Evolutionary conservation across 1,284 basidiomycete species (phyloP), one percentile per base, ranked within the genome.

Genomic region (Rhodotorula sp.): DNA sequence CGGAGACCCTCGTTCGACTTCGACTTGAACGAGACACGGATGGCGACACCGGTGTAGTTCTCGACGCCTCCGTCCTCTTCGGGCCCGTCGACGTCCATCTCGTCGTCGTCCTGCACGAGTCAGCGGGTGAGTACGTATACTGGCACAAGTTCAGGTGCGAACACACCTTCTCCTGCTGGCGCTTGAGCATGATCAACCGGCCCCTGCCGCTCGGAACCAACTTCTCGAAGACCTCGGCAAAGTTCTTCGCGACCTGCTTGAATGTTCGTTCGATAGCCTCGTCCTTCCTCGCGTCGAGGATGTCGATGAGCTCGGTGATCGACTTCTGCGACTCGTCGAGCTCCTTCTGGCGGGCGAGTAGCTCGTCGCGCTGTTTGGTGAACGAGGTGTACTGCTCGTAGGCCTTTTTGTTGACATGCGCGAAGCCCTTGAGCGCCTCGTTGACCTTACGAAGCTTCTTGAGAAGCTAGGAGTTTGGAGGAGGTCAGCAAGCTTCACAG

Each of bases 391-490:
- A 98, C 80, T 98, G 94, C 65, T 99, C 96, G 78, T 97, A 95
- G 1, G 95, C 96, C 81, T 98, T 98, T 84, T 99, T 99, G 85
- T 99, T 99, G 74, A 99, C 95, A 78, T 98, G 94, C 0, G 92
- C 89, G 77, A 94, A 99, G 80, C 94, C 94, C 80, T 95, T 97
- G 72, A 99, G 83, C 40, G 87, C 87, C 76, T 97, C 94, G 77
- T 97, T 94, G 73, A 94, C 88, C 31, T 86, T 85, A 77, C 96
- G 94, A 48, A 99, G 85, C 73, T 89, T 90, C 82, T 92, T 94
- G 75, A 95, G 86, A 50, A 99, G 85, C 91, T 95, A 76, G 18
- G 11, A 60, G 9, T 1, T 60, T 62, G 47, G 53, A 54, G 57
- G 50, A 7, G 22, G 34, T 46, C 26, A 57, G 26, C 4, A 13